Evolutionary conservation across 768 basidiomycete genomes (phyloP).

Genomic region (Phylloporus rhodoxanthus): DNA sequence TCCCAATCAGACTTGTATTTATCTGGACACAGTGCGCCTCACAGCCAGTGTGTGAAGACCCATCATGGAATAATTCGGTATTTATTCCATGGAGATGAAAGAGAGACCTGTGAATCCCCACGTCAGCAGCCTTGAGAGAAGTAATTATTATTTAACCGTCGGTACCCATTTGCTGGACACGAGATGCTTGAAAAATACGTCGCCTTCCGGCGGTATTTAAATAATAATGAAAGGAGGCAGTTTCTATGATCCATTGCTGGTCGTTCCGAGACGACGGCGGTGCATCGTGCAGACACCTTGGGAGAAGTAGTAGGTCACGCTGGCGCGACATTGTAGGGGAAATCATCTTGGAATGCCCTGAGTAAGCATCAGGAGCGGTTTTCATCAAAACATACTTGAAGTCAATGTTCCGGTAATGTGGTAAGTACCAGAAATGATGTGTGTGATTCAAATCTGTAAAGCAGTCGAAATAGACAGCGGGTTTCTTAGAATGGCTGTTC

Average conservation of each 20-base stretch:
- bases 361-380: too few species aligned
- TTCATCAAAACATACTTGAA: background rate
- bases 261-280: background rate
- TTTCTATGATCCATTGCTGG: background rate
- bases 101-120: constrained; percentile 3
- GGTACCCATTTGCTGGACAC: too few species aligned
- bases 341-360: too few species aligned
- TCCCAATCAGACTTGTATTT: constrained; percentile 13
- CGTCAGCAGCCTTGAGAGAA: background rate
- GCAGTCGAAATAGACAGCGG: too few species aligned
- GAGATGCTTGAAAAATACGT: too few species aligned
- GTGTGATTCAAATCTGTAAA: too few species aligned
- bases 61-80: constrained; percentile 4
- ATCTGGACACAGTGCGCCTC: background rate
- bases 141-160: background rate
- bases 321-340: too few species aligned
- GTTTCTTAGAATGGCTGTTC: too few species aligned
- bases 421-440: too few species aligned
- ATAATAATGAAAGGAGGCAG: background rate
- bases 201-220: background rate
- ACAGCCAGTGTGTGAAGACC: background rate
- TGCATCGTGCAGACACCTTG: too few species aligned
- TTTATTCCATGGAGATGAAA: constrained; percentile 11
- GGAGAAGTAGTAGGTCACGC: too few species aligned
- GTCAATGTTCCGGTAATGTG: too few species aligned